Percentiles rank a stretch among this genome's conserved stretches.
Evolutionary conservation across 1,284 basidiomycete species (phyloP).

Genomic region (Malassezia japonica): DNA sequence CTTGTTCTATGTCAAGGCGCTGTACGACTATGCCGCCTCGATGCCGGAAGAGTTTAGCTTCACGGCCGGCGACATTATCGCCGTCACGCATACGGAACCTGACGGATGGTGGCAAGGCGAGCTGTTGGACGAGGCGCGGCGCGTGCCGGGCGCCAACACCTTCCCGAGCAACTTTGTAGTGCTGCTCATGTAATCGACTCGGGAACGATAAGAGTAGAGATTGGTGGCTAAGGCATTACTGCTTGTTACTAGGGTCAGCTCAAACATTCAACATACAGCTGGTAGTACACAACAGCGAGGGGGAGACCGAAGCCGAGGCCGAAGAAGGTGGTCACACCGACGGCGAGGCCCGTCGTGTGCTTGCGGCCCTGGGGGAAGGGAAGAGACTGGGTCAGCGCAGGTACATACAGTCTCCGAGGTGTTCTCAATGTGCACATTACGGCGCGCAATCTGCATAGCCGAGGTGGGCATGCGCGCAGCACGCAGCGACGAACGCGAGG

Average conservation of each 20-base stretch:
- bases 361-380: slow-evolving; percentile 41
- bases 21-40: slow-evolving; percentile 81
- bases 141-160: slow-evolving; percentile 67
- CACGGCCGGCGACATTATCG: slow-evolving; percentile 81
- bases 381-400: slow-evolving; percentile 19
- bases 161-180: slow-evolving; percentile 78
- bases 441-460: slow-evolving; percentile 15
- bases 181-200: slow-evolving; percentile 52
- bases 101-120: slow-evolving; percentile 87
- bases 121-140: slow-evolving; percentile 70
- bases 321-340: slow-evolving; percentile 37
- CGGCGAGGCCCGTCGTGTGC: slow-evolving; percentile 34
- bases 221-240: slow-evolving; percentile 1
- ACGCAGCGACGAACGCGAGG: slow-evolving; percentile 29
- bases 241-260: slow-evolving; percentile 1
- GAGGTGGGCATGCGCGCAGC: slow-evolving; percentile 24
- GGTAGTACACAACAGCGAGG: slow-evolving; percentile 39
- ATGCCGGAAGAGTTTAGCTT: slow-evolving; percentile 78
- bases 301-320: slow-evolving; percentile 36
- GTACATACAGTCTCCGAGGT: slow-evolving; percentile 40
- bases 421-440: slow-evolving; percentile 45
- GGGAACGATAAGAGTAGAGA: neutral
- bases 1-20: slow-evolving; percentile 66
- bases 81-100: slow-evolving; percentile 78
- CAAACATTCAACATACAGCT: slow-evolving; percentile 24